A percentile compares a stretch with the other conserved stretches of the same genome.
Conservation (phyloP, 805 yeast genomes). For the Candida tibetensis region DNA sequence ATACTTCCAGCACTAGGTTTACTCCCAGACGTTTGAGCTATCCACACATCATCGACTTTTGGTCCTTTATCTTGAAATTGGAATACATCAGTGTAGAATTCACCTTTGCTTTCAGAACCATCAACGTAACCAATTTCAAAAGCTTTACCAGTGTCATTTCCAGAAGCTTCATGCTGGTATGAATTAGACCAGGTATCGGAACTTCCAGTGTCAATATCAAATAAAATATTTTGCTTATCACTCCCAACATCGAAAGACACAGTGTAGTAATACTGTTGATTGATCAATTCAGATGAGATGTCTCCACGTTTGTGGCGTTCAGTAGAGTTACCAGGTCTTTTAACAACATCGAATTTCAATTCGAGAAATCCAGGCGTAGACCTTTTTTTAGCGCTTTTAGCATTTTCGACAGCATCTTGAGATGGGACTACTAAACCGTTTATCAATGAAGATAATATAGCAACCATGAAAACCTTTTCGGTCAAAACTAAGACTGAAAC, state of each 20-base stretch:
- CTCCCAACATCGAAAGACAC: slow-evolving; percentile 6
- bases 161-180: background rate
- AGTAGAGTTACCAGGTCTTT: background rate
- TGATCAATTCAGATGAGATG: background rate
- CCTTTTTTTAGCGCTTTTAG: background rate
- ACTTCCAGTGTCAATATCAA: slow-evolving; percentile 11
- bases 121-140: slow-evolving; percentile 9
- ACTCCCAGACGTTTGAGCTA: slow-evolving; percentile 3
- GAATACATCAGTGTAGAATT: slow-evolving; percentile 7
- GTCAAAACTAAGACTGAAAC: background rate
- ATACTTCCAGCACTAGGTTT: background rate
- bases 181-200: slow-evolving; percentile 8
- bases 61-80: slow-evolving; percentile 4
- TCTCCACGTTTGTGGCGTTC: background rate
- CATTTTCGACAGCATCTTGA: background rate
- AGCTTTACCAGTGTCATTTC: background rate
- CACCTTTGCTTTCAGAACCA: slow-evolving; percentile 5
- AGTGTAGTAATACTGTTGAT: background rate
- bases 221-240: slow-evolving; percentile 7
- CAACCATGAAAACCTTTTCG: background rate
- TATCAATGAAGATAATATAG: background rate
- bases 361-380: background rate
- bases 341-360: background rate
- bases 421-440: background rate
- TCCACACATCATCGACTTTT: slow-evolving; percentile 1